Evolutionary conservation across 306 rosid species (phyloP).

Genomic region (Medicago arabica): DNA sequence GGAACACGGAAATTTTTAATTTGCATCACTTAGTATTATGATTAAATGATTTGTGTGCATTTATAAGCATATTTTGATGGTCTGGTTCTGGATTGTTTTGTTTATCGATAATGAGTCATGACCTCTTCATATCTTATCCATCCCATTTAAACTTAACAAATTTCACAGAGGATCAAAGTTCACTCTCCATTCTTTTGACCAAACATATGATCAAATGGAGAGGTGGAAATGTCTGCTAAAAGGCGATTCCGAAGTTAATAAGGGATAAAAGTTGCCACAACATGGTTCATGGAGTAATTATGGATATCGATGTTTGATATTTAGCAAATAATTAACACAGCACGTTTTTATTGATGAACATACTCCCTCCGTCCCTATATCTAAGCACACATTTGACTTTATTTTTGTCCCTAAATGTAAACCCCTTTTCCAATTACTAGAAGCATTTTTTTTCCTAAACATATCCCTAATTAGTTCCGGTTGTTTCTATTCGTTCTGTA

Average conservation of each 20-base stretch:
- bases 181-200: constrained; percentile 77
- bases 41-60: constrained; percentile 3
- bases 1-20: neutral
- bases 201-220: constrained; percentile 85
- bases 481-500: no score
- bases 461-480: no score
- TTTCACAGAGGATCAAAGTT: constrained; percentile 79
- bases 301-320: no score
- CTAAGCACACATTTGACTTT: no score
- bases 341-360: neutral
- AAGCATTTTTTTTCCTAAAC: no score
- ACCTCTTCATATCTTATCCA: constrained; percentile 8
- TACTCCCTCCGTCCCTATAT: no score
- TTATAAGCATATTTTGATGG: constrained; percentile 9
- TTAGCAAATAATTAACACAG: no score
- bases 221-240: constrained; percentile 90
- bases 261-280: constrained; percentile 2
- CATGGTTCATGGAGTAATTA: constrained; percentile 43
- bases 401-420: no score
- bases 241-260: constrained; percentile 75
- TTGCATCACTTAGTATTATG: neutral
- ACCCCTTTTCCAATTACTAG: no score
- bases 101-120: constrained; percentile 6
- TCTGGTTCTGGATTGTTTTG: neutral
- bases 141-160: neutral